These are phyloP conservation scores for Powellomyces hirtus DNA, from an alignment of 192 early-diverging fungal genomes.

Conservation along the genomic window DNA sequence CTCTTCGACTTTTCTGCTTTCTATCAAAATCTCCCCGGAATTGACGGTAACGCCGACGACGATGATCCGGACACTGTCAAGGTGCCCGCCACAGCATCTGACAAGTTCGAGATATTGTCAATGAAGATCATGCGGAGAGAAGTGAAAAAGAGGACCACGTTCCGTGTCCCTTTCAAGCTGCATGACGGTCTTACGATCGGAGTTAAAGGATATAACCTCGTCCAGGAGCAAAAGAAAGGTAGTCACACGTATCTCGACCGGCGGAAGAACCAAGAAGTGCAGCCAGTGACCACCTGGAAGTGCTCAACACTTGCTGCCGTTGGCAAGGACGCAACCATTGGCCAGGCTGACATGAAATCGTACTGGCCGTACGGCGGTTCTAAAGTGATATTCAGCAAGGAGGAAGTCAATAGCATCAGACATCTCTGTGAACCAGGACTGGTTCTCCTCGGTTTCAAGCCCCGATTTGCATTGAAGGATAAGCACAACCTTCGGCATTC, in stretches of 20 bases:
- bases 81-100: constrained; percentile 8
- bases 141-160: constrained; percentile 58
- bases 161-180: constrained; percentile 63
- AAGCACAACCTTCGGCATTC: constrained; percentile 66
- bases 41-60: neutral
- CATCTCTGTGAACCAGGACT: constrained; percentile 65
- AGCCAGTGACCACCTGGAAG: constrained; percentile 54
- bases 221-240: constrained; percentile 52
- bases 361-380: constrained; percentile 68
- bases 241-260: constrained; percentile 46
- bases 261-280: constrained; percentile 52
- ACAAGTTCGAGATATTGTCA: constrained; percentile 51
- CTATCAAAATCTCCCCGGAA: constrained; percentile 35
- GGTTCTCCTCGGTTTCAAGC: constrained; percentile 72
- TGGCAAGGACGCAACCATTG: neutral
- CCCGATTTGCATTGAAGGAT: constrained; percentile 35
- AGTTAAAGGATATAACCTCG: constrained; percentile 63
- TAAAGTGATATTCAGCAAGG: constrained; percentile 70
- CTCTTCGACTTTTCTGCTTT: constrained; percentile 58
- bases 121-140: constrained; percentile 58
- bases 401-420: constrained; percentile 63
- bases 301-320: constrained; percentile 39
- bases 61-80: constrained; percentile 21
- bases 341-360: constrained; percentile 59
- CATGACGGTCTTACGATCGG: constrained; percentile 62